Evolutionary conservation across 2,329 filamentous ascomycete species (phyloP).

Genomic region (Arachnomyces sp.): DNA sequence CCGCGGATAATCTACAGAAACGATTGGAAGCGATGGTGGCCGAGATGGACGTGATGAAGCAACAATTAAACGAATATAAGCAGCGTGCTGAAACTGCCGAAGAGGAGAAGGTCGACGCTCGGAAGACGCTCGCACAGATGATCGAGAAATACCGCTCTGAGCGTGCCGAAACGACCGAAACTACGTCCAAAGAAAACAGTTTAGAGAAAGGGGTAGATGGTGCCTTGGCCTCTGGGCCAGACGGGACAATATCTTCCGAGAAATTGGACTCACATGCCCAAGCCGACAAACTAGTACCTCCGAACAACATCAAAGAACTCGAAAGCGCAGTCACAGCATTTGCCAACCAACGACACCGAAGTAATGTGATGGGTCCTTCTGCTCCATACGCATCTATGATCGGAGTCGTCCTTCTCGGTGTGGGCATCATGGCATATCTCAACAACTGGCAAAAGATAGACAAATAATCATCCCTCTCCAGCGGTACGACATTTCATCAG

Average conservation of each 20-base stretch:
- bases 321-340: conserved; percentile 35
- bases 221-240: conserved; percentile 2
- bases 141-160: conserved; percentile 69
- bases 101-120: conserved; percentile 60
- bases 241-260: conserved; percentile 11
- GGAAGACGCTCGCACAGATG: conserved; percentile 77
- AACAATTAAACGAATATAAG: conserved; percentile 70
- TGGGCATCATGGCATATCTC: conserved; percentile 78
- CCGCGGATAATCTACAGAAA: conserved; percentile 50
- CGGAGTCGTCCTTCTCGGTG: conserved; percentile 69
- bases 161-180: conserved; percentile 45
- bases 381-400: conserved; percentile 75
- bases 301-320: conserved; percentile 36
- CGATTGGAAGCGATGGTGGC: conserved; percentile 67
- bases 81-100: conserved; percentile 73
- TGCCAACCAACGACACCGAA: conserved; percentile 28
- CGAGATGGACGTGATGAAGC: conserved; percentile 73
- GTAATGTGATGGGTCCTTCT: conserved; percentile 42
- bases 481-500: no score
- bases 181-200: conserved; percentile 21
- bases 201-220: conserved; percentile 7
- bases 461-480: conserved; percentile 24
- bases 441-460: conserved; percentile 67
- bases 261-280: conserved; percentile 11
- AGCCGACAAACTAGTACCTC: conserved; percentile 39